A percentile compares a stretch with the other conserved stretches of the same genome.
Evolutionary conservation across 2,329 filamentous ascomycete genomes (phyloP).

Genomic region (Calonectria crousiana): DNA sequence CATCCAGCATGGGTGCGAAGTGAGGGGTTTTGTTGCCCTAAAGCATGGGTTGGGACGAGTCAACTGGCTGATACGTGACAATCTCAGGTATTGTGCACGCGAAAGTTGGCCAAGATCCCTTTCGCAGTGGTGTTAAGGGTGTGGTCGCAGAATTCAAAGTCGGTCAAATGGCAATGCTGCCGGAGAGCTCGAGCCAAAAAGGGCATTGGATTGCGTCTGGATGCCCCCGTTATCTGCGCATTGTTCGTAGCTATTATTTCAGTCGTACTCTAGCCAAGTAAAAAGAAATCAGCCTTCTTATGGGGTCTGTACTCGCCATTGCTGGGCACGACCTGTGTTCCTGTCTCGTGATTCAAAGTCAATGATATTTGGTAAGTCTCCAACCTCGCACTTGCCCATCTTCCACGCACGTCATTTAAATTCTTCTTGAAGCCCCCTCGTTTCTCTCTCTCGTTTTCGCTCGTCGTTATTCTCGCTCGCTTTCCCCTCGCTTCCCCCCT

Average conservation of each 20-base stretch:
- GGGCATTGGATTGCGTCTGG: neutral
- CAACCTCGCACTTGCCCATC: neutral
- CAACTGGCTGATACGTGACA: no score
- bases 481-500: neutral
- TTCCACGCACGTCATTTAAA: neutral
- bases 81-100: no score
- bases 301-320: neutral
- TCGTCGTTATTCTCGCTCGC: neutral
- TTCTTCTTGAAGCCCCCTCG: neutral
- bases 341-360: neutral
- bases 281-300: neutral
- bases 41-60: neutral
- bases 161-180: no score
- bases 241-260: neutral
- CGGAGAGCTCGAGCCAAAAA: no score
- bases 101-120: no score
- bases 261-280: neutral
- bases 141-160: no score
- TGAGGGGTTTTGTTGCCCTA: conserved; percentile 23
- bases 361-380: neutral
- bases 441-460: neutral
- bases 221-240: neutral
- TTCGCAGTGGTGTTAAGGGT: no score
- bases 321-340: neutral
- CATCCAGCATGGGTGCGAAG: neutral